Conservation (phyloP, 345 rosid species). For the Eucalyptus grandis region DNA sequence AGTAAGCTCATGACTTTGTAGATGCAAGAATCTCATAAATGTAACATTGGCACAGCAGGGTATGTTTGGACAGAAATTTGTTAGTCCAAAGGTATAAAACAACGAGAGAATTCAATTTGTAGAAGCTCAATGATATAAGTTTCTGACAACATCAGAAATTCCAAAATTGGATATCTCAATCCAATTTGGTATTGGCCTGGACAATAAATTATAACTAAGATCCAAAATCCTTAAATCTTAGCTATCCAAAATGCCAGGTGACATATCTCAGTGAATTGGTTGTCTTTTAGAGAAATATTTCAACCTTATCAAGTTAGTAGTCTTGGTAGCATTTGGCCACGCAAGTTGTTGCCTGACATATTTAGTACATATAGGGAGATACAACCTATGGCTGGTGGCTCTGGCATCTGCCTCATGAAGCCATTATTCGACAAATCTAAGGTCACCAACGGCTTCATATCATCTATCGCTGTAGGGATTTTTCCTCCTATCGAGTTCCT, state of each 20-base stretch:
- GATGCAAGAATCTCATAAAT: background rate
- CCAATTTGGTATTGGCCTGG: background rate
- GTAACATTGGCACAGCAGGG: background rate
- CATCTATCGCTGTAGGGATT: background rate
- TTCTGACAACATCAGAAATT: background rate
- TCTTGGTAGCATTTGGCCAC: background rate
- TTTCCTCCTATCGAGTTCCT: background rate
- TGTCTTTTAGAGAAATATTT: background rate
- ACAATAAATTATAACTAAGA: background rate
- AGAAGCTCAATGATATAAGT: background rate
- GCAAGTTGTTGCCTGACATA: background rate
- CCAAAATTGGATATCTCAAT: background rate
- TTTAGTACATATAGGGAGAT: background rate
- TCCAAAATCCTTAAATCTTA: background rate
- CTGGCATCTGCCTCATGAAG: background rate
- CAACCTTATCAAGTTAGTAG: background rate
- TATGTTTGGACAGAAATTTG: background rate
- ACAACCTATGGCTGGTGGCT: background rate
- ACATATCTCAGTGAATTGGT: background rate
- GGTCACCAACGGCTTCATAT: background rate
- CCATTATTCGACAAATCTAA: background rate
- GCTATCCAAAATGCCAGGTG: background rate
- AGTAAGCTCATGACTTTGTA: background rate
- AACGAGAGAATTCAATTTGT: background rate
- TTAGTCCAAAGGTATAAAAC: background rate